Evolutionary conservation across 139 green algal genomes (phyloP).

Genomic region (Chlamydomonas schloesseri): DNA sequence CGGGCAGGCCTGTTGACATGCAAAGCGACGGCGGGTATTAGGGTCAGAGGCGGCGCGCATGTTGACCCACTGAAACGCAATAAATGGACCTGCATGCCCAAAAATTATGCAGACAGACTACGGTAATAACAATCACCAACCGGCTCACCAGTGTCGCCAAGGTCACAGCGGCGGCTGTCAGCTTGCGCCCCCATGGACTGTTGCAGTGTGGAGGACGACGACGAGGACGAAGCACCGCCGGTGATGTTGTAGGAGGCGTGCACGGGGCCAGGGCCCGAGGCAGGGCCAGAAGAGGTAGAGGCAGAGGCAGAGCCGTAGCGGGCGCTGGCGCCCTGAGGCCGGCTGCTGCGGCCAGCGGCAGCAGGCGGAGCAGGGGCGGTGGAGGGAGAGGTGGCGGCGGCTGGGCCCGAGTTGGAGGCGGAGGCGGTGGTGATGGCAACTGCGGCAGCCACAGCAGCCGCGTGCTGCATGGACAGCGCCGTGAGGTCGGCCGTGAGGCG

Average conservation of each 20-base stretch:
- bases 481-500: constrained; percentile 25
- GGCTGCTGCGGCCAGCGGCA: not conserved
- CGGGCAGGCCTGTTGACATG: constrained; percentile 51
- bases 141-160: constrained; percentile 17
- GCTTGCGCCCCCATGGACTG: too few species aligned
- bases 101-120: not conserved
- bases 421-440: not conserved
- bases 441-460: not conserved
- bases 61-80: not conserved
- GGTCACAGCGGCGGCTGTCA: not conserved
- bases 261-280: too few species aligned
- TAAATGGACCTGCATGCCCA: not conserved
- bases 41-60: too few species aligned
- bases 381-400: not conserved
- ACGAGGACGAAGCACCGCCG: too few species aligned
- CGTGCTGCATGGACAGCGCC: constrained; percentile 33
- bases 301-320: too few species aligned
- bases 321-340: too few species aligned
- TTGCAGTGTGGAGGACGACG: not conserved
- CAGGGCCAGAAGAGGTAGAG: too few species aligned
- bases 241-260: too few species aligned
- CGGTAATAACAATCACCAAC: too few species aligned
- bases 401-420: too few species aligned
- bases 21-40: not conserved
- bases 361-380: not conserved